A percentile compares a stretch with the other conserved stretches of the same genome.
These are phyloP conservation scores for Mycena pura DNA, from an alignment of 768 basidiomycete species.

Conservation along the genomic window DNA sequence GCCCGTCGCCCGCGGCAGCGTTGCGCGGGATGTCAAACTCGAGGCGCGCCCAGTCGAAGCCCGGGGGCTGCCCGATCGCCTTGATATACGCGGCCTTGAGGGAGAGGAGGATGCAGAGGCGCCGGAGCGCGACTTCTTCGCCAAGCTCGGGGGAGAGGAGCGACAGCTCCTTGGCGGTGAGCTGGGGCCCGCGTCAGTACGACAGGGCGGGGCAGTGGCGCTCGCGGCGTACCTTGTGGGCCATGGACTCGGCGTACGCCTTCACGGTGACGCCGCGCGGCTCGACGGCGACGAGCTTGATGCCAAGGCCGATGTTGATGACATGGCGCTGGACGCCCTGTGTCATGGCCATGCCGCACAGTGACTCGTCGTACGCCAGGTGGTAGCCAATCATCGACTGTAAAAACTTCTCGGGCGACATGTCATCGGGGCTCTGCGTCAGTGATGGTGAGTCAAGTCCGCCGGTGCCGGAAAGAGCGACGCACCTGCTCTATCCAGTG, in stretches of 20 bases:
- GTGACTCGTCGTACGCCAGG: conserved; percentile 67
- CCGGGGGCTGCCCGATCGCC: conserved; percentile 81
- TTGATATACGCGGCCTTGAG: conserved; percentile 85
- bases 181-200: conserved; percentile 25
- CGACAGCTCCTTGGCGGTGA: conserved; percentile 53
- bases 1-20: conserved; percentile 69
- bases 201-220: conserved; percentile 29
- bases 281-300: conserved; percentile 70
- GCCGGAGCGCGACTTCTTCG: conserved; percentile 72
- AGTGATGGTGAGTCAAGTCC: conserved; percentile 11
- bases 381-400: conserved; percentile 85
- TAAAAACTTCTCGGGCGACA: conserved; percentile 68
- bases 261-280: conserved; percentile 63
- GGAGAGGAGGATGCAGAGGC: conserved; percentile 78
- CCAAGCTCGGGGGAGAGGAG: conserved; percentile 58
- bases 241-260: conserved; percentile 73
- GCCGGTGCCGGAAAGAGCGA: background rate
- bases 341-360: conserved; percentile 87
- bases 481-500: conserved; percentile 84
- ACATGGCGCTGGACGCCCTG: conserved; percentile 79
- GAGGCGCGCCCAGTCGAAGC: conserved; percentile 82
- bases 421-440: conserved; percentile 58
- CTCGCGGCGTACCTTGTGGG: conserved; percentile 86
- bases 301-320: conserved; percentile 82
- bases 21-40: conserved; percentile 77